A percentile compares a stretch with the other conserved stretches of the same genome.
Evolutionary conservation across 2,329 filamentous ascomycete species (phyloP).

Genomic region (Triangularia setosa): DNA sequence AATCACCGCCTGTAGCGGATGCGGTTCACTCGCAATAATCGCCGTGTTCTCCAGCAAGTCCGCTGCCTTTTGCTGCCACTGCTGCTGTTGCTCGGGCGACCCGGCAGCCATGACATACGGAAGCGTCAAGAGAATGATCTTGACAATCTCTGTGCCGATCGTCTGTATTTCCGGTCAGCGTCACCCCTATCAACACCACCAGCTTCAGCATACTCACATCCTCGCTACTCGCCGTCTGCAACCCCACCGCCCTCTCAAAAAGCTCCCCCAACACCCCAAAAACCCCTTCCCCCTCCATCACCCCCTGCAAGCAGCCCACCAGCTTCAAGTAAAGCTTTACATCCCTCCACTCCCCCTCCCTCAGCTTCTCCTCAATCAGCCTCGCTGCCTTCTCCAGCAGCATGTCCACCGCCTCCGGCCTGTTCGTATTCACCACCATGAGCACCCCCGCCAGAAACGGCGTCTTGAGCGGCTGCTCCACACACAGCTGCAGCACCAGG

Average conservation of each 20-base stretch:
- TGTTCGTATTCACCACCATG: conserved; percentile 72
- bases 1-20: conserved; percentile 78
- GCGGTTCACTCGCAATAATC: conserved; percentile 84
- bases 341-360: conserved; percentile 76
- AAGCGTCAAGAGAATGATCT: conserved; percentile 91
- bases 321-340: conserved; percentile 90
- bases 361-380: conserved; percentile 63
- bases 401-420: conserved; percentile 68
- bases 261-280: conserved; percentile 83
- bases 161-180: conserved; percentile 41
- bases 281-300: conserved; percentile 78
- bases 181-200: conserved; percentile 12
- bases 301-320: conserved; percentile 76
- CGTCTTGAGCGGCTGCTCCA: conserved; percentile 97
- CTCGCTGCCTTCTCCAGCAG: conserved; percentile 61
- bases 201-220: conserved; percentile 60
- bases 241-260: conserved; percentile 85
- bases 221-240: conserved; percentile 89
- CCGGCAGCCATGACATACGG: conserved; percentile 78
- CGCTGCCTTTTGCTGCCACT: conserved; percentile 68
- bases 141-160: conserved; percentile 81
- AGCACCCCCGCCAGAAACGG: conserved; percentile 86
- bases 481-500: conserved; percentile 68
- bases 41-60: conserved; percentile 90
- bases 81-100: conserved; percentile 46